phyloP scores from a whole-genome alignment of 1,139 yeast genomes.

The Saccharomyces hybrid region DNA sequence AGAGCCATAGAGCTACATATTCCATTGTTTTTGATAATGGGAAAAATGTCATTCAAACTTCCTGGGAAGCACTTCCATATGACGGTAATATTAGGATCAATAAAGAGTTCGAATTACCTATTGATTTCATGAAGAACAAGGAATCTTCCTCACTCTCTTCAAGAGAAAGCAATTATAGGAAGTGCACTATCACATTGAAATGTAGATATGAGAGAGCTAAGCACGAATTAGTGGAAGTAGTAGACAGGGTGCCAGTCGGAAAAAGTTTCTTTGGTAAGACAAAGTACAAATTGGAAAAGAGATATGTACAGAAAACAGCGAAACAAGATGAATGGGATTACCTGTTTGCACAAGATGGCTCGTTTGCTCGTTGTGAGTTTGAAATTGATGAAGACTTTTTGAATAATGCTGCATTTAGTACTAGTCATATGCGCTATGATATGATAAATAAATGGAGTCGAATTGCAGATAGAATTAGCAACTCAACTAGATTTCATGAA shows the following conservation, averaged over 20 bases:
- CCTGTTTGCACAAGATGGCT: constrained; percentile 73
- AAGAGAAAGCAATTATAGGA: constrained; percentile 21
- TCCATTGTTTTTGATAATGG: constrained; percentile 81
- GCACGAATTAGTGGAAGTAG: constrained; percentile 50
- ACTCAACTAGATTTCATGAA: constrained; percentile 24
- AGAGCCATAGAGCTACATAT: constrained; percentile 53
- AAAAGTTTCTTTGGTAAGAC: constrained; percentile 33
- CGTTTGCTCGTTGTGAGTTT: constrained; percentile 72
- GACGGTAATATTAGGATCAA: constrained; percentile 42
- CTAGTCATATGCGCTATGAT: constrained; percentile 44
- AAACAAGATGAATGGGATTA: constrained; percentile 49
- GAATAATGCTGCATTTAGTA: constrained; percentile 9
- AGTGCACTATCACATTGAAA: constrained; percentile 69
- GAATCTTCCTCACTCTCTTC: not conserved
- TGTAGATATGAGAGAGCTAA: constrained; percentile 48
- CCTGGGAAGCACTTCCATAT: constrained; percentile 44
- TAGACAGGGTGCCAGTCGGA: constrained; percentile 42
- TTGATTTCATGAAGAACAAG: constrained; percentile 15
- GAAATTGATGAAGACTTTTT: constrained; percentile 42
- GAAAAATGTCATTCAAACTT: constrained; percentile 74
- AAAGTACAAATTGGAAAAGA: constrained; percentile 37
- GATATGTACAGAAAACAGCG: constrained; percentile 44
- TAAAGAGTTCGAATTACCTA: constrained; percentile 79
- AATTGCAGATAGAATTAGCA: constrained; percentile 29
- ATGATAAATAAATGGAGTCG: constrained; percentile 81